Evolutionary conservation across 805 yeast genomes (phyloP).

Genomic region (Isabelozyma pseudorhagii): DNA sequence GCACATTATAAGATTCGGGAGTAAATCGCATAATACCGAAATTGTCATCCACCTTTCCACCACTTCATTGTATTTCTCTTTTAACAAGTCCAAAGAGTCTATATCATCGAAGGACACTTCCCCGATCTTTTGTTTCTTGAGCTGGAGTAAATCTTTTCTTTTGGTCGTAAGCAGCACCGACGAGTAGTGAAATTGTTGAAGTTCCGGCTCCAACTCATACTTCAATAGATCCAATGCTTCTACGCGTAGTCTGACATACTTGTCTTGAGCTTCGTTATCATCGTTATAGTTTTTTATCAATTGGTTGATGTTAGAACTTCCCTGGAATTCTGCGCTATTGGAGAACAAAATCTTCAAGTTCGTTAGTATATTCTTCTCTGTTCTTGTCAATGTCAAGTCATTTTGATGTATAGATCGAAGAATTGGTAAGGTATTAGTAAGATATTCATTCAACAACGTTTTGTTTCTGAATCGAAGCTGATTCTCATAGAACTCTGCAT

Average conservation of each 20-base stretch:
- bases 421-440: slow-evolving; percentile 29
- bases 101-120: not conserved
- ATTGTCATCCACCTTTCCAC: slow-evolving; percentile 15
- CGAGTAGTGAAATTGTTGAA: slow-evolving; percentile 12
- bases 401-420: slow-evolving; percentile 31
- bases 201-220: slow-evolving; percentile 13
- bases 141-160: slow-evolving; percentile 1
- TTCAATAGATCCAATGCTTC: slow-evolving; percentile 5
- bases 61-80: slow-evolving; percentile 7
- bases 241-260: slow-evolving; percentile 1
- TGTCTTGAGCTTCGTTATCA: slow-evolving; percentile 1
- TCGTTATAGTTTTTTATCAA: slow-evolving; percentile 9
- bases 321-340: not conserved
- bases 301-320: slow-evolving; percentile 9
- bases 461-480: slow-evolving; percentile 25
- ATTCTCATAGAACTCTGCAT: slow-evolving; percentile 13
- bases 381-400: slow-evolving; percentile 19
- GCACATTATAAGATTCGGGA: slow-evolving; percentile 30
- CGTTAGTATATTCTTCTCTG: slow-evolving; percentile 21
- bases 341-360: slow-evolving; percentile 18
- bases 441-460: slow-evolving; percentile 18
- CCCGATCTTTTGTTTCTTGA: slow-evolving; percentile 6
- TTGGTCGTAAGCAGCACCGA: slow-evolving; percentile 3
- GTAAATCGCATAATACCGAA: slow-evolving; percentile 21
- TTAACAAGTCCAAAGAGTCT: slow-evolving; percentile 1